Conservation (phyloP, 805 yeast genomes). For the Schwanniomyces sp. region DNA sequence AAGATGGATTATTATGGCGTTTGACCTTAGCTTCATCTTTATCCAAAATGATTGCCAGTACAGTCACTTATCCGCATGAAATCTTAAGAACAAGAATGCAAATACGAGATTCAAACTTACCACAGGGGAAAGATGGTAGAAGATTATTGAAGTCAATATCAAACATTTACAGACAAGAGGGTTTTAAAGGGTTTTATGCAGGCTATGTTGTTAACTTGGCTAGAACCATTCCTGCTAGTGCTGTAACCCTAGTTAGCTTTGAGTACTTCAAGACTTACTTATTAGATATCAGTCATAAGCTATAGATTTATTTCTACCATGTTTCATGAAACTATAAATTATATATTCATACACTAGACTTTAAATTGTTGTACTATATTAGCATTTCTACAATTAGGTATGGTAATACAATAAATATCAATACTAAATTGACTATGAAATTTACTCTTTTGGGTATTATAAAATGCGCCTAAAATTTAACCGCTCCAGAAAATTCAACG, state of each 20-base stretch:
- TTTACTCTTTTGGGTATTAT: not conserved
- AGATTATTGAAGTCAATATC: conserved; percentile 31
- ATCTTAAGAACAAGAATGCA: conserved; percentile 91
- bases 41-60: conserved; percentile 86
- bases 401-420: not conserved
- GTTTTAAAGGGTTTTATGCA: conserved; percentile 79
- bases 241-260: conserved; percentile 91
- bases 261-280: conserved; percentile 71
- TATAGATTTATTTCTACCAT: conserved; percentile 1
- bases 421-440: not conserved
- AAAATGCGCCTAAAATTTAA: not conserved
- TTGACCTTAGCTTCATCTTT: conserved; percentile 63
- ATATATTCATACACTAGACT: not conserved
- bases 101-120: conserved; percentile 41
- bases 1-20: conserved; percentile 21
- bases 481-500: not conserved
- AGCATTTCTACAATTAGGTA: not conserved
- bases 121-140: conserved; percentile 9
- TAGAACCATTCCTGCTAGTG: conserved; percentile 92
- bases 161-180: conserved; percentile 61
- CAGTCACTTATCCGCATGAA: conserved; percentile 93
- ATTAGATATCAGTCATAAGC: conserved; percentile 29
- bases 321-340: not conserved
- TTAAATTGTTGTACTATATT: not conserved
- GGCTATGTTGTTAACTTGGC: conserved; percentile 85